Conservation (phyloP, 192 early-diverging fungal species). For the Polychytrium aggregatum region DNA sequence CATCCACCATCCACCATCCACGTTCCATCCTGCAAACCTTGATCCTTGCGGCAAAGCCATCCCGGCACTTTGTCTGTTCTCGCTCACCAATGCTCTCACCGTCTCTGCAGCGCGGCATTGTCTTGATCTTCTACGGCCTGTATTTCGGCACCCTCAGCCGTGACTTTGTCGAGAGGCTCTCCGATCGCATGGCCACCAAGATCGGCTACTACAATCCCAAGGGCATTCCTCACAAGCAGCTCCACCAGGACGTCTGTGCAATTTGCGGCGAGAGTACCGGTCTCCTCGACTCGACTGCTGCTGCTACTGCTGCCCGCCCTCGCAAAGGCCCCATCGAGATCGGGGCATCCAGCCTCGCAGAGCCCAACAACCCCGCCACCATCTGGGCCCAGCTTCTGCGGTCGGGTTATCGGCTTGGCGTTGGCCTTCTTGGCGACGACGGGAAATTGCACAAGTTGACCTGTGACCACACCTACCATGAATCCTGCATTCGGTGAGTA, state of each 20-base stretch:
- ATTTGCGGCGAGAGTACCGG: slow-evolving; percentile 38
- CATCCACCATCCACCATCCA: no score
- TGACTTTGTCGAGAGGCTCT: slow-evolving; percentile 38
- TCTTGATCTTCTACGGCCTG: slow-evolving; percentile 37
- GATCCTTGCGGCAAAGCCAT: background rate
- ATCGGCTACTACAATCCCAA: slow-evolving; percentile 31
- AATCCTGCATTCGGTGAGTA: slow-evolving; percentile 21
- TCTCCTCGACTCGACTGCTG: background rate
- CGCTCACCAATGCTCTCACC: background rate
- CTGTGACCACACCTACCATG: slow-evolving; percentile 36
- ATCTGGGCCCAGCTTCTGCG: slow-evolving; percentile 2
- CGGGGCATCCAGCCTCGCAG: no score
- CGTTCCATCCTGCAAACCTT: no score
- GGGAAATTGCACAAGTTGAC: slow-evolving; percentile 12
- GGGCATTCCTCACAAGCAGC: slow-evolving; percentile 38
- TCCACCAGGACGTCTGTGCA: slow-evolving; percentile 32
- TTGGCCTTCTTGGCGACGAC: no score
- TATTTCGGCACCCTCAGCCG: slow-evolving; percentile 39
- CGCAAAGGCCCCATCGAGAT: no score
- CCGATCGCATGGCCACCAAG: slow-evolving; percentile 35
- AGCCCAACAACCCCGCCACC: no score
- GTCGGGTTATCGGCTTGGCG: slow-evolving; percentile 12
- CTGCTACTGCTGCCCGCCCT: no score
- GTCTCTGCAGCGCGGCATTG: slow-evolving; percentile 20
- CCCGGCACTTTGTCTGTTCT: background rate